Percentiles rank a stretch among this genome's conserved stretches.
Evolutionary conservation across 768 basidiomycete genomes (phyloP).

Genomic region (Punctularia strigosozonata): DNA sequence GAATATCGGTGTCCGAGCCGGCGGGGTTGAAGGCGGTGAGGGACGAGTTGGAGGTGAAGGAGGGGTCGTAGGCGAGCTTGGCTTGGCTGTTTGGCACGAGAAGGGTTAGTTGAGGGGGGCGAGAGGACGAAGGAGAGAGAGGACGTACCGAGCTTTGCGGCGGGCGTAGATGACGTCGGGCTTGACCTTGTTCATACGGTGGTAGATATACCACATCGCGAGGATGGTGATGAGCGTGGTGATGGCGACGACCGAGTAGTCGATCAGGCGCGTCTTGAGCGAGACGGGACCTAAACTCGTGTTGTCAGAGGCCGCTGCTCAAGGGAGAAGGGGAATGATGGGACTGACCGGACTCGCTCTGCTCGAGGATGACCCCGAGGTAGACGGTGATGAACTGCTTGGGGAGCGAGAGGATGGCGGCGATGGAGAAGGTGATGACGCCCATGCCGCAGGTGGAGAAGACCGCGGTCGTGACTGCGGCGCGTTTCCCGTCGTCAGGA

Average conservation of each 20-base stretch:
- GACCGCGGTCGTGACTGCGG: slow-evolving; percentile 71
- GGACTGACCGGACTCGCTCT: slow-evolving; percentile 39
- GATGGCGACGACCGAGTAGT: slow-evolving; percentile 19
- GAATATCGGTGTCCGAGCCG: slow-evolving; percentile 29
- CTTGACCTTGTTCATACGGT: slow-evolving; percentile 19
- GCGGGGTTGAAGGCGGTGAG: slow-evolving; percentile 22
- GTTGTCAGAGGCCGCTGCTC: neutral
- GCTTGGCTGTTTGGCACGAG: slow-evolving; percentile 2
- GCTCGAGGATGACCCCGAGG: slow-evolving; percentile 69
- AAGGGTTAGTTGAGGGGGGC: neutral
- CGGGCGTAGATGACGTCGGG: slow-evolving; percentile 10
- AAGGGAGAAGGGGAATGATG: neutral
- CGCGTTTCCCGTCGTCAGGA: slow-evolving; percentile 4
- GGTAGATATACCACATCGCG: slow-evolving; percentile 27
- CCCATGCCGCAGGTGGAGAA: slow-evolving; percentile 87
- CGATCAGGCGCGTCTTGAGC: neutral
- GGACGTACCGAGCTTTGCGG: slow-evolving; percentile 9
- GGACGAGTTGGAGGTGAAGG: neutral
- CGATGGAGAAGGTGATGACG: slow-evolving; percentile 64
- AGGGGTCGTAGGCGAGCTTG: slow-evolving; percentile 2
- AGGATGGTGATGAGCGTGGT: slow-evolving; percentile 24
- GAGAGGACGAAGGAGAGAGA: neutral
- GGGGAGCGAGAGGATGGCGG: slow-evolving; percentile 74
- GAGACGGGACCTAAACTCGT: neutral
- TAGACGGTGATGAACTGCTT: slow-evolving; percentile 92